These are phyloP conservation scores for Rhodotorula taiwanensis DNA, from an alignment of 768 basidiomycete species.

Conservation along the genomic window DNA sequence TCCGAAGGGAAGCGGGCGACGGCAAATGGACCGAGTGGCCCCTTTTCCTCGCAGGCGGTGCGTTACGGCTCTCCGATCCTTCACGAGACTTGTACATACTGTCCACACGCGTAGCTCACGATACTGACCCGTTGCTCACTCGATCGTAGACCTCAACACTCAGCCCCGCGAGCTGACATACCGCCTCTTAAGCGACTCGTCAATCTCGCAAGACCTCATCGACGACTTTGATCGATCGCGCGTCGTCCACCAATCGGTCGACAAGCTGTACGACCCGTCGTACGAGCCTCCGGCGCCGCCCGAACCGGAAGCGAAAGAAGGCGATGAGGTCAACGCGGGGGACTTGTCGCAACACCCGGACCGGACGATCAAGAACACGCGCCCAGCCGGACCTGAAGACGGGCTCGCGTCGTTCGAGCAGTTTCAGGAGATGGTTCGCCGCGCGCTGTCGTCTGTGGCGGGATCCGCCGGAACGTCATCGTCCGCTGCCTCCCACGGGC, in stretches of 20 bases:
- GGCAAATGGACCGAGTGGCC: slow-evolving; percentile 58
- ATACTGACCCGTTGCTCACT: neutral
- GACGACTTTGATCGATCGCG: slow-evolving; percentile 46
- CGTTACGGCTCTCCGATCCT: slow-evolving; percentile 36
- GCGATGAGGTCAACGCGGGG: slow-evolving; percentile 46
- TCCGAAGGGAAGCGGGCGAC: slow-evolving; percentile 48
- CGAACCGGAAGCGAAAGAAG: slow-evolving; percentile 23
- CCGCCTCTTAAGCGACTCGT: slow-evolving; percentile 50
- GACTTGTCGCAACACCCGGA: slow-evolving; percentile 53
- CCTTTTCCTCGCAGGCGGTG: slow-evolving; percentile 76
- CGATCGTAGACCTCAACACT: slow-evolving; percentile 74
- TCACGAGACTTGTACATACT: no score
- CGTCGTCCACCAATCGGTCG: slow-evolving; percentile 31
- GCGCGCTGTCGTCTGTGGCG: neutral
- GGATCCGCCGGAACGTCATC: no score
- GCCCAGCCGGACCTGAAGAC: slow-evolving; percentile 63
- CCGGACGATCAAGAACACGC: slow-evolving; percentile 64
- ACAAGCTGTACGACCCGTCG: slow-evolving; percentile 28
- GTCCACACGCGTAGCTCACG: neutral
- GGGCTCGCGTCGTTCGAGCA: slow-evolving; percentile 53
- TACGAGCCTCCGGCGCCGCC: slow-evolving; percentile 17
- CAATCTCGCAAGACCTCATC: slow-evolving; percentile 46
- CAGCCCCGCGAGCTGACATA: slow-evolving; percentile 75
- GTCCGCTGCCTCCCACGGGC: no score
- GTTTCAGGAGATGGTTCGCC: slow-evolving; percentile 47